Conservation (phyloP, 2,329 filamentous ascomycete genomes). For the Aureobasidium vineae region DNA sequence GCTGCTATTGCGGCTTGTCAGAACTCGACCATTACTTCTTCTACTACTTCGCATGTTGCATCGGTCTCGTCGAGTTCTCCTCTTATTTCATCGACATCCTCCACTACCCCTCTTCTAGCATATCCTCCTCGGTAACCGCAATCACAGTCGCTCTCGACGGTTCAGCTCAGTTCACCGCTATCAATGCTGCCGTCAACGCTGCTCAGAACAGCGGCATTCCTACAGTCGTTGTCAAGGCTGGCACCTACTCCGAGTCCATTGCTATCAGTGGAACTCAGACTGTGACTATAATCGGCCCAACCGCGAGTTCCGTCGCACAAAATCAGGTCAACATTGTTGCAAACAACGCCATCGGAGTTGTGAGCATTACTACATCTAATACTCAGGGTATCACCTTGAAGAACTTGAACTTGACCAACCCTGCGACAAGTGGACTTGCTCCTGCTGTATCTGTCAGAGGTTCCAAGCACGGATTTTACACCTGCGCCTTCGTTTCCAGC, state of each 20-base stretch:
- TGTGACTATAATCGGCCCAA: constrained; percentile 45
- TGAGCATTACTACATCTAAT: constrained; percentile 38
- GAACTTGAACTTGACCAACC: constrained; percentile 45
- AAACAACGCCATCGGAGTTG: constrained; percentile 30
- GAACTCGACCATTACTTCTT: constrained; percentile 26
- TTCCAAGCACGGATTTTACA: constrained; percentile 46
- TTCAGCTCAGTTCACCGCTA: constrained; percentile 48
- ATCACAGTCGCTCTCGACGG: constrained; percentile 49
- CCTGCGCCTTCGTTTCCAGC: constrained; percentile 46
- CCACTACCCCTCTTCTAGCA: constrained; percentile 17
- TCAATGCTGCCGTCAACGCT: constrained; percentile 41
- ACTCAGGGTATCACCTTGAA: constrained; percentile 40
- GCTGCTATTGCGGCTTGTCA: constrained; percentile 44
- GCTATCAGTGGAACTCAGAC: constrained; percentile 43
- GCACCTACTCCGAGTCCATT: constrained; percentile 48
- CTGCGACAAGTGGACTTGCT: constrained; percentile 31
- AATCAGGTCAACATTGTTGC: constrained; percentile 42
- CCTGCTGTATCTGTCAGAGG: constrained; percentile 40
- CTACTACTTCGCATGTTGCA: neutral
- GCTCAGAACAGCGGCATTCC: constrained; percentile 45
- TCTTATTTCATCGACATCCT: constrained; percentile 20
- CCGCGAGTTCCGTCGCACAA: constrained; percentile 37
- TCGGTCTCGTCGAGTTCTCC: constrained; percentile 4
- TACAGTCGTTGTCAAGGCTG: constrained; percentile 47
- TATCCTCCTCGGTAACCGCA: constrained; percentile 31